A percentile compares a stretch with the other conserved stretches of the same genome.
These are phyloP conservation scores for Juncus effusus DNA, from an alignment of 176 grass and related monocot genomes.

Conservation along the genomic window DNA sequence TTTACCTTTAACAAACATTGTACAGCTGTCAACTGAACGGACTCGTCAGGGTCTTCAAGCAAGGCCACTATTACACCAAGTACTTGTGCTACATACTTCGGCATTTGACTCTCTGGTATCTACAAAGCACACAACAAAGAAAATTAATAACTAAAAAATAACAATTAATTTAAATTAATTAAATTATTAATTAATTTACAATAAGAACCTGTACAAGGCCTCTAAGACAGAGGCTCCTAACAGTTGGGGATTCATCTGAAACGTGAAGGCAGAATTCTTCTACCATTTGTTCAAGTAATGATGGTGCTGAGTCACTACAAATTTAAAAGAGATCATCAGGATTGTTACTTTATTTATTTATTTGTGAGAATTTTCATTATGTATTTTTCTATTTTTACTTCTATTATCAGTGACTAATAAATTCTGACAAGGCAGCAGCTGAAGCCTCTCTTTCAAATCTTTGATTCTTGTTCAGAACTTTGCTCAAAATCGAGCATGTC, in stretches of 20 bases:
- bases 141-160: slow-evolving; percentile 13
- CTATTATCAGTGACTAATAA: slow-evolving; percentile 74
- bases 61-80: slow-evolving; percentile 90
- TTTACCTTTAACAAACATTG: slow-evolving; percentile 69
- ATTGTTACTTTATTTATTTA: slow-evolving; percentile 2
- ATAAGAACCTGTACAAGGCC: slow-evolving; percentile 75
- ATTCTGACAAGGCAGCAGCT: slow-evolving; percentile 86
- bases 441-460: slow-evolving; percentile 88
- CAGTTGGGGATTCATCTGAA: slow-evolving; percentile 84
- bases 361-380: neutral
- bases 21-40: slow-evolving; percentile 91
- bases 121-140: slow-evolving; percentile 40
- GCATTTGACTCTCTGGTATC: slow-evolving; percentile 78
- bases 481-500: slow-evolving; percentile 74
- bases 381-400: neutral
- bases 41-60: slow-evolving; percentile 87
- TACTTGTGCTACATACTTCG: slow-evolving; percentile 69
- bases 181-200: neutral
- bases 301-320: slow-evolving; percentile 64
- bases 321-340: slow-evolving; percentile 27
- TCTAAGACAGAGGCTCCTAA: slow-evolving; percentile 77
- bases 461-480: slow-evolving; percentile 81
- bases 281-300: slow-evolving; percentile 81
- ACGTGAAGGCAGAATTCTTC: slow-evolving; percentile 92
- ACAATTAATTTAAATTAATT: slow-evolving; percentile 31